phyloP scores from a whole-genome alignment of 371 early-diverging fungal genomes.

The Dichotomocladium elegans region DNA sequence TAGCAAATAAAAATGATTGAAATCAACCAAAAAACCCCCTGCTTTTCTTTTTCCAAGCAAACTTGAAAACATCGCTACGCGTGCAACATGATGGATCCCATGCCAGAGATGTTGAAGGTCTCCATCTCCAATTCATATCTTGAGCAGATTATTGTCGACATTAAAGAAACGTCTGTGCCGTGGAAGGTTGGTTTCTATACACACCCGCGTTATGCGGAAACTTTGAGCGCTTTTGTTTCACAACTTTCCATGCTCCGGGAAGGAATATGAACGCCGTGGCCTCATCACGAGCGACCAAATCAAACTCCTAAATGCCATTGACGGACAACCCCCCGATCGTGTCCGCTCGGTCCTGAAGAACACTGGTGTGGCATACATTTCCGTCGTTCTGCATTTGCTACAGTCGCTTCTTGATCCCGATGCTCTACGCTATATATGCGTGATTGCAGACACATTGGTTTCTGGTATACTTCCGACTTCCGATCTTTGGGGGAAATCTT shows the following conservation, averaged over 20 bases:
- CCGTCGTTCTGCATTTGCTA: constrained; percentile 66
- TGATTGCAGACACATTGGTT: constrained; percentile 80
- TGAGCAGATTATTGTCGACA: constrained; percentile 68
- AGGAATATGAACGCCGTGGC: constrained; percentile 87
- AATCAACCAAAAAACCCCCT: too few species aligned
- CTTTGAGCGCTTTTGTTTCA: not conserved
- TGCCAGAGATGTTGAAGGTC: constrained; percentile 59
- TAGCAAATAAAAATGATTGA: too few species aligned
- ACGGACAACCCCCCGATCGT: constrained; percentile 45
- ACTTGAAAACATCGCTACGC: too few species aligned
- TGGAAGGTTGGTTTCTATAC: constrained; percentile 94
- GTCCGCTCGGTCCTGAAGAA: constrained; percentile 45
- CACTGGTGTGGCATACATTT: constrained; percentile 52
- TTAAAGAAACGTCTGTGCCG: constrained; percentile 78
- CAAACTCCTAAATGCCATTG: constrained; percentile 62
- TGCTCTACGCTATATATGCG: constrained; percentile 85
- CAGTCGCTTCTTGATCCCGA: constrained; percentile 81
- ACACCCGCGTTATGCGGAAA: too few species aligned
- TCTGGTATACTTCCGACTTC: constrained; percentile 57
- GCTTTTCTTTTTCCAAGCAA: too few species aligned
- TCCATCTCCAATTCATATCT: constrained; percentile 79
- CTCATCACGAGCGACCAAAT: constrained; percentile 81
- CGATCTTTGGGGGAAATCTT: too few species aligned
- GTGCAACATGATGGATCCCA: not conserved
- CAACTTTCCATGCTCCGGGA: not conserved